Conservation (phyloP, 176 grass and related monocot genomes). For the Zoysia pacifica region DNA sequence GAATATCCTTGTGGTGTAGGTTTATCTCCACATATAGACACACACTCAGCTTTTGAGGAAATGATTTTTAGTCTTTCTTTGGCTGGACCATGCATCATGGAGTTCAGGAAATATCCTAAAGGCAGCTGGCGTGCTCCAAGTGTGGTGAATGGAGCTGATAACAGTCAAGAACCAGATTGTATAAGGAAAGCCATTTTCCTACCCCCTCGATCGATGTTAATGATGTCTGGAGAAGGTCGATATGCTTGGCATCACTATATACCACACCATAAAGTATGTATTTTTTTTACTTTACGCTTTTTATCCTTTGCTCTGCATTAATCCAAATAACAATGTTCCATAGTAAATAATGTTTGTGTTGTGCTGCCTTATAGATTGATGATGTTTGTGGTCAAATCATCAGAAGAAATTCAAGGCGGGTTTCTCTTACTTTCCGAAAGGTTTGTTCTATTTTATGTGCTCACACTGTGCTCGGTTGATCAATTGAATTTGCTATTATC, state of each 20-base stretch:
- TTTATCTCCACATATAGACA: slow-evolving; percentile 95
- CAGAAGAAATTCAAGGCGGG: slow-evolving; percentile 67
- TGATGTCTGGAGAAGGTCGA: slow-evolving; percentile 94
- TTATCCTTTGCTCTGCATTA: background rate
- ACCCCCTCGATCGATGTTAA: slow-evolving; percentile 73
- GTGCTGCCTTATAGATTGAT: slow-evolving; percentile 61
- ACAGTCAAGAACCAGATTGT: slow-evolving; percentile 37
- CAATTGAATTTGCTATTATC: slow-evolving; percentile 10
- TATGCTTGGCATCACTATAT: slow-evolving; percentile 99
- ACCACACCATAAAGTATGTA: slow-evolving; percentile 91
- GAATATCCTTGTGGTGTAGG: slow-evolving; percentile 95
- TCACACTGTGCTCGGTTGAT: background rate
- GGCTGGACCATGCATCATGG: slow-evolving; percentile 90
- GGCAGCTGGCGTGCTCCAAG: slow-evolving; percentile 62
- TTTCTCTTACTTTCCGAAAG: slow-evolving; percentile 96
- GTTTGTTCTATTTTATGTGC: slow-evolving; percentile 40
- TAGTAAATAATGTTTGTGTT: slow-evolving; percentile 11
- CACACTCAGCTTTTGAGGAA: slow-evolving; percentile 92
- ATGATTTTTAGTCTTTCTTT: slow-evolving; percentile 96
- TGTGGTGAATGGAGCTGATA: slow-evolving; percentile 43
- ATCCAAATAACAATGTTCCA: slow-evolving; percentile 15
- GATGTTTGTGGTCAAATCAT: slow-evolving; percentile 60
- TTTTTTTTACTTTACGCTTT: background rate
- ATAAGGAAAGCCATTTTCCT: slow-evolving; percentile 81
- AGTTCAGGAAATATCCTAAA: slow-evolving; percentile 84